phyloP scores from a whole-genome alignment of 306 rosid genomes.

The Astragalus membranaceus region DNA sequence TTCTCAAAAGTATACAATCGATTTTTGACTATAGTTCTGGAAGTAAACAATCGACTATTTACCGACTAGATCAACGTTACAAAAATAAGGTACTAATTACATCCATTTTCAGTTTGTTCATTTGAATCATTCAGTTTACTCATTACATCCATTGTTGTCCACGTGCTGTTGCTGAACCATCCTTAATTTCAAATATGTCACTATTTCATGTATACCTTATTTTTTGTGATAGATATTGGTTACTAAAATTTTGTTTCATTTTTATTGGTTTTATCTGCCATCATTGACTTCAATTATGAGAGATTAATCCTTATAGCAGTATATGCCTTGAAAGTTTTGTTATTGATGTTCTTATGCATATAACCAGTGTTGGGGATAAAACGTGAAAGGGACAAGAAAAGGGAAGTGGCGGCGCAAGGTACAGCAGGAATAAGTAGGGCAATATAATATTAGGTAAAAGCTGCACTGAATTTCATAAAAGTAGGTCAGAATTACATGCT shows the following conservation, averaged over 20 bases:
- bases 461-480: too few relatives aligned
- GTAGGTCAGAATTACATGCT: too few relatives aligned
- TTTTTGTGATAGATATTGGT: neutral
- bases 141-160: neutral
- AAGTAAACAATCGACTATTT: too few relatives aligned
- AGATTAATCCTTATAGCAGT: neutral
- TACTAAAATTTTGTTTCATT: neutral
- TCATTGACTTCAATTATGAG: neutral
- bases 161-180: neutral
- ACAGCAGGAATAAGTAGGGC: too few relatives aligned
- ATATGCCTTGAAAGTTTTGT: neutral
- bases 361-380: too few relatives aligned
- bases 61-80: too few relatives aligned
- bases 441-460: too few relatives aligned
- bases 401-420: too few relatives aligned
- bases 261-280: neutral
- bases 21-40: too few relatives aligned
- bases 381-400: too few relatives aligned
- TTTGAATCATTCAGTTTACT: neutral
- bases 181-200: neutral
- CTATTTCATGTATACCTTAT: neutral
- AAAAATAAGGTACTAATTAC: too few relatives aligned
- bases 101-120: neutral
- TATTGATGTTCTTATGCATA: constrained; percentile 23
- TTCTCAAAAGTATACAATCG: too few relatives aligned